These are phyloP conservation scores for Bisporella sp. DNA, from an alignment of 2,329 filamentous ascomycete genomes.

Conservation along the genomic window DNA sequence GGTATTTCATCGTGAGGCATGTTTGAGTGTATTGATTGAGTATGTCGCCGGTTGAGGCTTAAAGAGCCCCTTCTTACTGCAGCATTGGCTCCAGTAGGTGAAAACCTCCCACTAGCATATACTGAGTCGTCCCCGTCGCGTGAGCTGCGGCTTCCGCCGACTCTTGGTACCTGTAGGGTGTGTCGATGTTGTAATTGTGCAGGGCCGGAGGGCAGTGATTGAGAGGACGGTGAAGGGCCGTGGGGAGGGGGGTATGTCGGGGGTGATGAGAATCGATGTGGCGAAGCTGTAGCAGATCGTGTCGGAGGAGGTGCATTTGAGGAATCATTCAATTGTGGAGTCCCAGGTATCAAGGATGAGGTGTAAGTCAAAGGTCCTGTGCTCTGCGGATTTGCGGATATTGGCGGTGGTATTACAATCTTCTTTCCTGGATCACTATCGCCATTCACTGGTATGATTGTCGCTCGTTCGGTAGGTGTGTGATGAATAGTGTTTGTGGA, in stretches of 20 bases:
- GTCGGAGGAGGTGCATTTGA: conserved; percentile 10
- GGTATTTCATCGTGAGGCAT: conserved; percentile 74
- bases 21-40: conserved; percentile 80
- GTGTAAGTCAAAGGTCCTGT: conserved; percentile 26
- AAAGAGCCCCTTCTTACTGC: conserved; percentile 73
- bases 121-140: conserved; percentile 64
- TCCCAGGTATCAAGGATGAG: conserved; percentile 22
- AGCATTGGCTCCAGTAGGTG: conserved; percentile 47
- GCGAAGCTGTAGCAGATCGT: conserved; percentile 28
- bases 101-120: conserved; percentile 74
- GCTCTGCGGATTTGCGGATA: conserved; percentile 23
- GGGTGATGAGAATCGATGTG: conserved; percentile 60
- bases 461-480: conserved; percentile 6
- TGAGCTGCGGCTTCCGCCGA: conserved; percentile 58
- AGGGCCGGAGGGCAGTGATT: conserved; percentile 34
- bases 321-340: conserved; percentile 18
- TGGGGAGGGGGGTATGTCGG: conserved; percentile 48
- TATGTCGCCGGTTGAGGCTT: conserved; percentile 71
- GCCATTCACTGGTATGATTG: conserved; percentile 16
- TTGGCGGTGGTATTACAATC: conserved; percentile 16
- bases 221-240: conserved; percentile 34
- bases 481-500: conserved; percentile 22
- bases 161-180: conserved; percentile 79
- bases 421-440: conserved; percentile 16
- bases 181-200: conserved; percentile 71